These are phyloP conservation scores for Tausonia pullulans DNA, from an alignment of 1,284 basidiomycete genomes.

Conservation along the genomic window DNA sequence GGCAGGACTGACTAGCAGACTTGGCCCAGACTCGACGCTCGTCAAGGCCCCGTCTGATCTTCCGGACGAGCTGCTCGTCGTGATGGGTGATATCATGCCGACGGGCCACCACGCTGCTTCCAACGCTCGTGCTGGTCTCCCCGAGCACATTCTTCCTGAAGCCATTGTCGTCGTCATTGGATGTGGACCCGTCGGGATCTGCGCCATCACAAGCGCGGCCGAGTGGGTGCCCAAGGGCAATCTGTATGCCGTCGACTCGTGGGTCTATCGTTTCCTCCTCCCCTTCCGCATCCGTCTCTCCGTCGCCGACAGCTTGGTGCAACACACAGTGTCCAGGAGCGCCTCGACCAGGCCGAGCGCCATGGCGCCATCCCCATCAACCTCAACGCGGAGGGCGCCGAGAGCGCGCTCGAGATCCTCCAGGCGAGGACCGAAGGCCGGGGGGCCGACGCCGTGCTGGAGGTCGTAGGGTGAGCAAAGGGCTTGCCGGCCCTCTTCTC, in stretches of 20 bases:
- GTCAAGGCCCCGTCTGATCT: slow-evolving; percentile 32
- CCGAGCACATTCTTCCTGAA: not conserved
- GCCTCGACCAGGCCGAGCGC: slow-evolving; percentile 10
- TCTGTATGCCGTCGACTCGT: slow-evolving; percentile 14
- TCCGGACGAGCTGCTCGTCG: slow-evolving; percentile 33
- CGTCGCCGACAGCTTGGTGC: not conserved
- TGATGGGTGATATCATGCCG: slow-evolving; percentile 39
- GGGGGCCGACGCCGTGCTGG: slow-evolving; percentile 37
- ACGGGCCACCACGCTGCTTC: slow-evolving; percentile 26
- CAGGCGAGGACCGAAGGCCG: slow-evolving; percentile 28
- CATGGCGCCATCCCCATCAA: slow-evolving; percentile 34
- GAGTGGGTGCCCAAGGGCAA: slow-evolving; percentile 9
- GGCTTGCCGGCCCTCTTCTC: too few species aligned
- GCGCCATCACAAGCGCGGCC: slow-evolving; percentile 15
- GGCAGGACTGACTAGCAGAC: slow-evolving; percentile 1
- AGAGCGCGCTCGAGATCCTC: slow-evolving; percentile 19
- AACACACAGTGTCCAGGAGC: slow-evolving; percentile 4
- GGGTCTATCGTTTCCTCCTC: not conserved
- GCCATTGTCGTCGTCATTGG: slow-evolving; percentile 31
- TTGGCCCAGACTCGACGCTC: slow-evolving; percentile 31
- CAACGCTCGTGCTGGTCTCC: slow-evolving; percentile 3
- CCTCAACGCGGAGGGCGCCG: slow-evolving; percentile 22
- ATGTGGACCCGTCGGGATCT: slow-evolving; percentile 39
- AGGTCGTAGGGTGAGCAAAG: slow-evolving; percentile 66
- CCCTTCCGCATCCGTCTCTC: not conserved